These are phyloP conservation scores for Paxillus ammoniavirescens DNA, from an alignment of 768 basidiomycete species.

Conservation along the genomic window DNA sequence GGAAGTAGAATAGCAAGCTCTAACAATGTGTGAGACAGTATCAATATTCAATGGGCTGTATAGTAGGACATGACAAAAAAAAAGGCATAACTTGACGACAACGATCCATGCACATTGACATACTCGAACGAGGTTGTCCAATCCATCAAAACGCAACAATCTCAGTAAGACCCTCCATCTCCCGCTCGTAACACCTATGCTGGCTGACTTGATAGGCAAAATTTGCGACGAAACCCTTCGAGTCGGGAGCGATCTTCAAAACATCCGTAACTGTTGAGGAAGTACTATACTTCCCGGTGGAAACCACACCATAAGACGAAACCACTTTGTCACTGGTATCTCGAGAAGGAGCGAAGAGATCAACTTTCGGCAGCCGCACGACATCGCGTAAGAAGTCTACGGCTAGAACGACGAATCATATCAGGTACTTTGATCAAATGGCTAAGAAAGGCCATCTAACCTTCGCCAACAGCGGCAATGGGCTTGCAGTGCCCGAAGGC, in stretches of 20 bases:
- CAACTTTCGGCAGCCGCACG: slow-evolving; percentile 45
- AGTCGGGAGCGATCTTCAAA: slow-evolving; percentile 40
- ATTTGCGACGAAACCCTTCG: slow-evolving; percentile 54
- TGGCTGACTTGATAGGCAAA: slow-evolving; percentile 65
- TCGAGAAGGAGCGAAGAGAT: slow-evolving; percentile 35
- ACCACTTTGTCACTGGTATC: slow-evolving; percentile 38
- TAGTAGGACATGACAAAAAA: too few species aligned
- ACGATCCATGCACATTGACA: neutral
- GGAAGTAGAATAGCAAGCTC: too few species aligned
- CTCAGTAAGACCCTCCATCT: slow-evolving; percentile 52
- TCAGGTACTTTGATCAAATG: neutral
- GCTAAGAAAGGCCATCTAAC: slow-evolving; percentile 17
- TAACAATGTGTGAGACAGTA: too few species aligned
- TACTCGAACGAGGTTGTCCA: neutral
- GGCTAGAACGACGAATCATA: slow-evolving; percentile 30
- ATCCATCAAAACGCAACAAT: slow-evolving; percentile 46
- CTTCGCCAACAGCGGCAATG: slow-evolving; percentile 75
- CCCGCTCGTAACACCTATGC: slow-evolving; percentile 65
- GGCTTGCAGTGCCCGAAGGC: slow-evolving; percentile 86
- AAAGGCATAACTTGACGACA: too few species aligned
- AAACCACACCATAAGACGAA: slow-evolving; percentile 61
- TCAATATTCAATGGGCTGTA: too few species aligned
- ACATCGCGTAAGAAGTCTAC: slow-evolving; percentile 47
- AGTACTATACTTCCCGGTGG: slow-evolving; percentile 50
- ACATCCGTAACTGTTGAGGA: slow-evolving; percentile 38